A percentile compares a stretch with the other conserved stretches of the same genome.
phyloP scores from a whole-genome alignment of 78 protist genomes.

The Corallochytrium limacisporum region DNA sequence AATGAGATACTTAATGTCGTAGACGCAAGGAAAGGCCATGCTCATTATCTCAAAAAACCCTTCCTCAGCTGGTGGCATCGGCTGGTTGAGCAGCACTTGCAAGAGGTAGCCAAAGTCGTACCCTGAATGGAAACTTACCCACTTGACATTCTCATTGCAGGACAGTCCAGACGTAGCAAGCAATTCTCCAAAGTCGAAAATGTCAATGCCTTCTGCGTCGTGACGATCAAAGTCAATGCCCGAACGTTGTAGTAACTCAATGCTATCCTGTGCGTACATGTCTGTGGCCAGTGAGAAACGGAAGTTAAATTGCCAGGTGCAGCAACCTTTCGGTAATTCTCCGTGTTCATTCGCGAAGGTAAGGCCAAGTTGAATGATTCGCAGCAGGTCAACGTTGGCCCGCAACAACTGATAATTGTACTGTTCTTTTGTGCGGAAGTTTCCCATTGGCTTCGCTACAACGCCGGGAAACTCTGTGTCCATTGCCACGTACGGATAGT shows the following conservation, averaged over 20 bases:
- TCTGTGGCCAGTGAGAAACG: slow-evolving; percentile 61
- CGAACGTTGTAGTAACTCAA: slow-evolving; percentile 74
- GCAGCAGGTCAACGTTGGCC: slow-evolving; percentile 76
- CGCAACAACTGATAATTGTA: slow-evolving; percentile 74
- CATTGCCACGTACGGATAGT: slow-evolving; percentile 84
- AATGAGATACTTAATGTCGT: slow-evolving; percentile 88
- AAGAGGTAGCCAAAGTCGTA: slow-evolving; percentile 75
- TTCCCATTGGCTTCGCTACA: slow-evolving; percentile 45
- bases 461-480: slow-evolving; percentile 97
- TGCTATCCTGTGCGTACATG: slow-evolving; percentile 86
- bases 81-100: slow-evolving; percentile 61
- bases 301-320: slow-evolving; percentile 98
- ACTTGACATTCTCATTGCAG: slow-evolving; percentile 31
- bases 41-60: slow-evolving; percentile 64
- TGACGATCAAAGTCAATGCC: slow-evolving; percentile 84
- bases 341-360: slow-evolving; percentile 80
- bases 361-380: slow-evolving; percentile 93
- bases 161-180: slow-evolving; percentile 72
- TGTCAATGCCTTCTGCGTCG: slow-evolving; percentile 66
- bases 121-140: slow-evolving; percentile 80
- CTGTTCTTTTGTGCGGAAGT: slow-evolving; percentile 9
- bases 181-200: slow-evolving; percentile 66
- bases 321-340: slow-evolving; percentile 47
- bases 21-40: slow-evolving; percentile 75
- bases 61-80: slow-evolving; percentile 68